Base-by-base conservation (phyloP, 139 green algal genomes). In the Micractinium sp. region DNA sequence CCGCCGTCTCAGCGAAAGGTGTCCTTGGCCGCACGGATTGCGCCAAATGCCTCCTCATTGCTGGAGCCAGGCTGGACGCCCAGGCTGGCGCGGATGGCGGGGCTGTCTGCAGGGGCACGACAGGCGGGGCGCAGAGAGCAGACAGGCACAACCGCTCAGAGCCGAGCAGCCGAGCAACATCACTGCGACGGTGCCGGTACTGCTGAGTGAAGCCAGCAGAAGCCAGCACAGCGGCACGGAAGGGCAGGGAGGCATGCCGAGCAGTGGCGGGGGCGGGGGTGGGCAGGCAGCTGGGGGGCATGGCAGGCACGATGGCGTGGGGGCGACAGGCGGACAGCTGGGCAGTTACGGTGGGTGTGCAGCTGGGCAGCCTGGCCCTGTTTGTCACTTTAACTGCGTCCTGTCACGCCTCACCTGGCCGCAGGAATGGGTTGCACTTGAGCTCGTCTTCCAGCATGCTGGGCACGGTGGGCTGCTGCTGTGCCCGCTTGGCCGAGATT, bases 391-490 rank as follows among this genome's bases (percentile, higher is more conserved):
- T 5, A 5, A 56, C 47, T 56, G 47, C 9, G n/a, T 22, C 9
- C 31, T 25, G 15, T 33, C 35, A 81, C 1, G 31, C 31, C 82
- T 25, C 61, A 87, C 83, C 36, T 13, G 95, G 93, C 23, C 97
- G 88, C 90, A 99, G 87, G 90, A 99, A 98, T 27, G 97, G 97
- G 94, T 99, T 99, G 86, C 94, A 97, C 69, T 95, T 92, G 79
- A 97, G 92, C 93, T 99, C 97, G 47, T 97, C 94, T 12, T 90
- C 93, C 36, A 98, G 88, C 27, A 92, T 38, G 76, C 90, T 94
- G 35, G 97, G 97, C 77, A 99, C 93, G 0, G 97, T 98, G 27
- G 96, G 76, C 73, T 95, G 36, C 31, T 94, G 94, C 90, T 96
- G 91, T 33, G 61, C 73, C 1, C 75, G 74, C 85, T 77, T 77